Base-by-base conservation (phyloP, 345 rosid species). In the Salix purpurea region DNA sequence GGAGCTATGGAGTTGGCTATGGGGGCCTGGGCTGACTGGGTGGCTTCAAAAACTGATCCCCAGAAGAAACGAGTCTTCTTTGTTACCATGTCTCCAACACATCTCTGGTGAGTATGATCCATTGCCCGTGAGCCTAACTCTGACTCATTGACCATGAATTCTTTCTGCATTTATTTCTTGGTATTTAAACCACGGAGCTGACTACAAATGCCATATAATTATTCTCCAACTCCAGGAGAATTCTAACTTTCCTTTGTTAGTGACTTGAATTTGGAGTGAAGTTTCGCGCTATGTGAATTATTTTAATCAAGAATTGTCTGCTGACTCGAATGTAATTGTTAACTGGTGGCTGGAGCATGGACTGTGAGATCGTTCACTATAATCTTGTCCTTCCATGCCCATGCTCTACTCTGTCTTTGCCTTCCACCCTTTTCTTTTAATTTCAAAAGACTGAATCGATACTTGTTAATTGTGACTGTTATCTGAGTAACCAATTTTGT, bases 1-100 rank as follows among this genome's bases (percentile, higher is more conserved):
- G 90, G 88, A 26, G 96, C 93, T 28, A 96, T 96, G 98, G 97
- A 91, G 79, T 85, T 96, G 88, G 98, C 96, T 16, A 91, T 96
- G 99, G 86, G 77, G 19, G 52, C 94, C 68, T 96, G 99, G 99
- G 99, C 95, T 26, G 91, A 93, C 77, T 90, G 97, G 97, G 87
- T 96, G 68, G 82, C 87, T 56, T 84, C 88, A 36, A 86, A 83
- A 32, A 85, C 81, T 13, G 81, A 88, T 84, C 88, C 88, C 19
- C 78, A 15, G 5, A 80, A 81, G 72, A 90, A 93, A 79, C 87
- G 61, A 34, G 86, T 89, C 72, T 94, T 96, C 74, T 96, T 96
- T 34, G 97, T 91, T 48, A 93, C 98, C 69, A 91, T 92, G 99
- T 93, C 99, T 34, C 98, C 97, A 32, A 93, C 98, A 19, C 99